Evolutionary conservation across 129 eudicot genomes (phyloP), one percentile per base, ranked within the genome.

Genomic region (Saussurea involucrata): DNA sequence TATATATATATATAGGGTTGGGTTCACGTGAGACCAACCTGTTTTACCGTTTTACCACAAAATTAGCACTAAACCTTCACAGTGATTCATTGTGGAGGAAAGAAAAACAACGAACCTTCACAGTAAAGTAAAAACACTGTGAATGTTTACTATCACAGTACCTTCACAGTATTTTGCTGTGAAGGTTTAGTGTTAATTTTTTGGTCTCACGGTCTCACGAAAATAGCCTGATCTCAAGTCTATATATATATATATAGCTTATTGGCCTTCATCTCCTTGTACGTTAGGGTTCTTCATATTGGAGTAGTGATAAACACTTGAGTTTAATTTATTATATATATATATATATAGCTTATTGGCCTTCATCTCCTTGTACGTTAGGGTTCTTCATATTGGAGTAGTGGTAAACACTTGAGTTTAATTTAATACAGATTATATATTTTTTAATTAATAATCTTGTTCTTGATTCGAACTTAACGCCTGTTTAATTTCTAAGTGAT

Each of bases 261-360:
- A 17, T 53, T 53, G 22, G 61, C 22, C 8, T 53, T 68, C 28
- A 33, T 33, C 36, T 68, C 7, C 36, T 68, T 68, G 72, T 32
- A 7, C 1, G 6, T 33, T 33, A 67, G 24, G 72, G 44, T 67
- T 33, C 46, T 66, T 66, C 49, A 36, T 53, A n/a, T 33, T 32
- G 72, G 28, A 32, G 71, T 66, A 66, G 71, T 66, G 46, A 66
- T 32, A 68, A 68, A 68, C 53, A 68, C 58, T 32, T n/a, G 25
- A 34, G 44, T 66, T 66, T 68, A 68, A 3, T n/a, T n/a, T 68
- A 68, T n/a, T n/a, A n/a, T n/a, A n/a, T n/a, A n/a, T n/a, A n/a
- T 21, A 60, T n/a, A n/a, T n/a, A n/a, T n/a, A 40, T 40, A 40
- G n/a, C n/a, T n/a, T n/a, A n/a, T n/a, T n/a, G 21, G 58, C 21